A percentile compares a stretch with the other conserved stretches of the same genome.
Conservation (phyloP, 2,329 filamentous ascomycete genomes). For the Pseudofabraea citricarpa region DNA sequence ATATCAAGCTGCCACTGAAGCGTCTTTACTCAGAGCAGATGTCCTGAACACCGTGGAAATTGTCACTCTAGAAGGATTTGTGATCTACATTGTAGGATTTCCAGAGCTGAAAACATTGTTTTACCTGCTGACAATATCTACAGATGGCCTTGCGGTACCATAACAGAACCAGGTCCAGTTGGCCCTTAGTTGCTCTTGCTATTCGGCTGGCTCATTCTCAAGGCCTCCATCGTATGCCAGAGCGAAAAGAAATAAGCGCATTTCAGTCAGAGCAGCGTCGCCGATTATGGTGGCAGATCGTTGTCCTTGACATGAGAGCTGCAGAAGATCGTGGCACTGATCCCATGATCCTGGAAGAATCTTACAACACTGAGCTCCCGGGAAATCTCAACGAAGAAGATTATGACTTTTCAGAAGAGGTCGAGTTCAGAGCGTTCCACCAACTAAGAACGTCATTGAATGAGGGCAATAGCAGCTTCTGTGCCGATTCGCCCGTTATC, state of each 20-base stretch:
- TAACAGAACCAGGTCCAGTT: conserved; percentile 30
- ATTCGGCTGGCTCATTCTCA: conserved; percentile 32
- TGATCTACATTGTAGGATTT: conserved; percentile 3
- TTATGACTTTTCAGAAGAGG: conserved; percentile 20
- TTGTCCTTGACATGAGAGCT: conserved; percentile 38
- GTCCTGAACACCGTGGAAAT: conserved; percentile 5
- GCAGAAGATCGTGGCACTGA: conserved; percentile 45
- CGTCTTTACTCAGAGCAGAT: not conserved
- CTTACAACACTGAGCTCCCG: conserved; percentile 42
- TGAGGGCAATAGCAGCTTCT: too few species aligned
- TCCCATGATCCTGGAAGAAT: conserved; percentile 35
- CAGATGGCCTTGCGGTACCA: conserved; percentile 6
- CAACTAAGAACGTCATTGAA: not conserved
- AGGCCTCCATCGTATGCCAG: conserved; percentile 46
- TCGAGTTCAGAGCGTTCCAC: not conserved
- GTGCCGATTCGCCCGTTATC: conserved; percentile 7
- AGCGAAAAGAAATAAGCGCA: conserved; percentile 39
- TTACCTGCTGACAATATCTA: not conserved
- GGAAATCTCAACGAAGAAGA: conserved; percentile 48
- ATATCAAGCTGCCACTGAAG: not conserved
- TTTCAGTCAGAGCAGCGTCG: conserved; percentile 48
- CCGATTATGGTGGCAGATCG: conserved; percentile 45
- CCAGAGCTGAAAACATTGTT: not conserved
- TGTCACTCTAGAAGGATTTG: conserved; percentile 4
- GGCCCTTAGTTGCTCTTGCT: conserved; percentile 34